A percentile compares a stretch with the other conserved stretches of the same genome.
phyloP scores from a whole-genome alignment of 2,329 filamentous ascomycete genomes.

The Sclerotinia glacialis region DNA sequence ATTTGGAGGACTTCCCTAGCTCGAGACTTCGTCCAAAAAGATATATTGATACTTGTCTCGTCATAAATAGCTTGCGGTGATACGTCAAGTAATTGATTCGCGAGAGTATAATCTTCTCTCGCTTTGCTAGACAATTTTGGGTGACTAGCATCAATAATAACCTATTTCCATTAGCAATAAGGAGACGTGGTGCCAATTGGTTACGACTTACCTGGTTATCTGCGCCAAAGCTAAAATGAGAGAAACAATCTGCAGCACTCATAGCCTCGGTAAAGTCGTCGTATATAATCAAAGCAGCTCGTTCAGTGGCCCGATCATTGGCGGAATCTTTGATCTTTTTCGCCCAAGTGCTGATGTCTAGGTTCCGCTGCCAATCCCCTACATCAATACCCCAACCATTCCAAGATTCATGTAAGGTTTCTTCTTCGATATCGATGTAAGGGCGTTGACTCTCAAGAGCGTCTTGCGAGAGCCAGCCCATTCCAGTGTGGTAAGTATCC shows the following conservation, averaged over 20 bases:
- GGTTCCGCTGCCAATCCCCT: conserved; percentile 52
- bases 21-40: conserved; percentile 35
- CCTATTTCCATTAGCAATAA: conserved; percentile 27
- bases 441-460: conserved; percentile 43
- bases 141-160: conserved; percentile 31
- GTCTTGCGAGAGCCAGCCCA: conserved; percentile 74
- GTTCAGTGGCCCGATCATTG: conserved; percentile 27
- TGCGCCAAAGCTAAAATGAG: conserved; percentile 31
- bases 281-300: conserved; percentile 48
- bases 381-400: conserved; percentile 65
- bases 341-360: conserved; percentile 44
- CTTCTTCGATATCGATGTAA: conserved; percentile 53
- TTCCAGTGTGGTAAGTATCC: conserved; percentile 71
- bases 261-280: conserved; percentile 56
- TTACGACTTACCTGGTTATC: conserved; percentile 31
- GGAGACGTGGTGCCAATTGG: neutral
- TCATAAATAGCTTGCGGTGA: conserved; percentile 39
- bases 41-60: conserved; percentile 30
- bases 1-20: conserved; percentile 34
- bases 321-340: conserved; percentile 31
- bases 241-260: conserved; percentile 63
- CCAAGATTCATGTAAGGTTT: conserved; percentile 63
- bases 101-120: conserved; percentile 54
- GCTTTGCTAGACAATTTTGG: conserved; percentile 45
- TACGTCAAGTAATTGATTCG: conserved; percentile 52